phyloP scores from a whole-genome alignment of 2,329 filamentous ascomycete genomes.

The Neofusicoccum laricinum region DNA sequence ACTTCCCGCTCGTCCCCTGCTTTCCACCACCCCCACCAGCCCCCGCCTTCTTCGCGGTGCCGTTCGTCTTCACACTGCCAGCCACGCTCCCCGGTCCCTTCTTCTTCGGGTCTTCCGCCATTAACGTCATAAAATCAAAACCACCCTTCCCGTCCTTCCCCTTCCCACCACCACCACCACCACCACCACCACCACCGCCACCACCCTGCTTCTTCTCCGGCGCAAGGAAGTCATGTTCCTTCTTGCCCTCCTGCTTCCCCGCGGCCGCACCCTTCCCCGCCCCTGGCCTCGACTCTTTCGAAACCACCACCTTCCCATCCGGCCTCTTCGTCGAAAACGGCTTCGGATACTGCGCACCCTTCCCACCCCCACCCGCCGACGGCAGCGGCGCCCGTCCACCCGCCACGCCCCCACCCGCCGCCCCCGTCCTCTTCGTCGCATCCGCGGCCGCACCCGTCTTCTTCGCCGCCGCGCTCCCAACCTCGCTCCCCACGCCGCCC shows the following conservation, averaged over 20 bases:
- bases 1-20: neutral
- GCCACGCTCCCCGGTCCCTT: constrained; percentile 8
- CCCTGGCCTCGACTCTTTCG: neutral
- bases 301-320: constrained; percentile 7
- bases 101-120: constrained; percentile 5
- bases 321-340: neutral
- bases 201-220: neutral
- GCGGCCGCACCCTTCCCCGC: neutral
- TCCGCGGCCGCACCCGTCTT: neutral
- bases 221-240: neutral
- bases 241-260: neutral
- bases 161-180: neutral
- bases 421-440: neutral
- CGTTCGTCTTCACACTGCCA: constrained; percentile 4
- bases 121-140: constrained; percentile 12
- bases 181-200: no score
- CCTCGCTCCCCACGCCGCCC: neutral
- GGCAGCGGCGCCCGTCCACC: neutral
- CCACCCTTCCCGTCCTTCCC: neutral
- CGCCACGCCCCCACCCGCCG: neutral
- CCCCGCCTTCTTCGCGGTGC: neutral
- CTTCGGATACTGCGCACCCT: neutral
- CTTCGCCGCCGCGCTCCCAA: neutral
- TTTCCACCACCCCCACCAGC: neutral
- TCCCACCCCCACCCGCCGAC: neutral